Conservation (phyloP, 140 eudicot species). For the Oenanthe javanica region DNA sequence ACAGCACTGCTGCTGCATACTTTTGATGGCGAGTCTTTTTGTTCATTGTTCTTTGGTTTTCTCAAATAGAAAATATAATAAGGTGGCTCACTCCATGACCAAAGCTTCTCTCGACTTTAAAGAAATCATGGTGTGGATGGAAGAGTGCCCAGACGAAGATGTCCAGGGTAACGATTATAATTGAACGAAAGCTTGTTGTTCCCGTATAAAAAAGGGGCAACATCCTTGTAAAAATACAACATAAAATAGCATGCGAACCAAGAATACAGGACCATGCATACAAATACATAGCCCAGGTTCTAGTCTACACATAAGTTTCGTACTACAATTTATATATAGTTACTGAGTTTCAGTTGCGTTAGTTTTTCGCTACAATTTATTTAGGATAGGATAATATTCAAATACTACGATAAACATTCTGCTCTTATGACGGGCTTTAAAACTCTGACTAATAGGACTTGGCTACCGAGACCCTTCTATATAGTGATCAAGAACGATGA, state of each 20-base stretch:
- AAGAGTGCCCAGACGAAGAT: no score
- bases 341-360: neutral
- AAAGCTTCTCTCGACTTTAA: no score
- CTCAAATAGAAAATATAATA: no score
- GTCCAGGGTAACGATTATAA: no score
- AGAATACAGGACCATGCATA: neutral
- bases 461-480: neutral
- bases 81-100: no score
- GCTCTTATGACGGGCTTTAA: neutral
- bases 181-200: no score
- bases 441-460: neutral
- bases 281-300: neutral
- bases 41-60: no score
- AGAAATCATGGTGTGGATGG: no score
- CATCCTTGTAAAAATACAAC: neutral
- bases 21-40: no score
- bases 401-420: neutral
- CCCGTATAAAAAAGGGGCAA: no score
- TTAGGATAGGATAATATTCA: neutral
- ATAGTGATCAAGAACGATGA: neutral
- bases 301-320: neutral
- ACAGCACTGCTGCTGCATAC: no score
- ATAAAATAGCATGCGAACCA: neutral
- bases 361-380: neutral
- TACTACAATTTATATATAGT: neutral